These are phyloP conservation scores for Aspergillus bridgeri DNA, from an alignment of 495 filamentous ascomycete genomes.

Conservation along the genomic window DNA sequence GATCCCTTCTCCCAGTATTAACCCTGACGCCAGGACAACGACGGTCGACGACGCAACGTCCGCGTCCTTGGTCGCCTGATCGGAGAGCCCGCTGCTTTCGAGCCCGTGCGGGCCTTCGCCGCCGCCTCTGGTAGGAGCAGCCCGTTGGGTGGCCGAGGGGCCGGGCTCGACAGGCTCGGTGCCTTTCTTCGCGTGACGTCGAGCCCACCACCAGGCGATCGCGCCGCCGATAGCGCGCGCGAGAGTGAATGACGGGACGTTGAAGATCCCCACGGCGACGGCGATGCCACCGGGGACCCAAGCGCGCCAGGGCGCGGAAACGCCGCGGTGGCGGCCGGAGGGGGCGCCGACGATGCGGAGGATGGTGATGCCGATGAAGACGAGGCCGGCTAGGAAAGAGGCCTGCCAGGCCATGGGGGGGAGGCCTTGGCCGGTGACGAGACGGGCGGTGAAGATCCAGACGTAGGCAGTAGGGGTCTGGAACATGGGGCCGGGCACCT, in stretches of 20 bases:
- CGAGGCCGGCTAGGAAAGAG: conserved; percentile 62
- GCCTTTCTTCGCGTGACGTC: conserved; percentile 21
- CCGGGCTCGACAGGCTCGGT: background rate
- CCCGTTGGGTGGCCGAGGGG: background rate
- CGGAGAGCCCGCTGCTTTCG: conserved; percentile 8
- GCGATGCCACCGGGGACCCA: conserved; percentile 89
- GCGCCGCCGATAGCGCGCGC: conserved; percentile 83
- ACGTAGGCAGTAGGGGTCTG: conserved; percentile 92
- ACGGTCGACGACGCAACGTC: conserved; percentile 51
- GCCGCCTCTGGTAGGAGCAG: conserved; percentile 1
- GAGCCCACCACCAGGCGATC: conserved; percentile 69
- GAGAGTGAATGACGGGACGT: conserved; percentile 91
- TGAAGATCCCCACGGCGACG: conserved; percentile 97
- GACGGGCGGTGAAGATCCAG: conserved; percentile 92
- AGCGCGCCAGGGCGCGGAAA: conserved; percentile 36
- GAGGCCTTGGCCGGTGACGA: conserved; percentile 90
- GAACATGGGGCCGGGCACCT: conserved; percentile 82
- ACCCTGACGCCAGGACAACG: conserved; percentile 65
- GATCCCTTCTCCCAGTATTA: conserved; percentile 93
- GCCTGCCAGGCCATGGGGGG: conserved; percentile 78
- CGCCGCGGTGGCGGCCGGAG: conserved; percentile 24
- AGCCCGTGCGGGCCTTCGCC: background rate
- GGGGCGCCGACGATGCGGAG: conserved; percentile 57
- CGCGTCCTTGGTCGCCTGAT: conserved; percentile 33
- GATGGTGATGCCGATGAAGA: conserved; percentile 68